phyloP scores from a whole-genome alignment of 305 asterid species.

The Rubia peregrina region DNA sequence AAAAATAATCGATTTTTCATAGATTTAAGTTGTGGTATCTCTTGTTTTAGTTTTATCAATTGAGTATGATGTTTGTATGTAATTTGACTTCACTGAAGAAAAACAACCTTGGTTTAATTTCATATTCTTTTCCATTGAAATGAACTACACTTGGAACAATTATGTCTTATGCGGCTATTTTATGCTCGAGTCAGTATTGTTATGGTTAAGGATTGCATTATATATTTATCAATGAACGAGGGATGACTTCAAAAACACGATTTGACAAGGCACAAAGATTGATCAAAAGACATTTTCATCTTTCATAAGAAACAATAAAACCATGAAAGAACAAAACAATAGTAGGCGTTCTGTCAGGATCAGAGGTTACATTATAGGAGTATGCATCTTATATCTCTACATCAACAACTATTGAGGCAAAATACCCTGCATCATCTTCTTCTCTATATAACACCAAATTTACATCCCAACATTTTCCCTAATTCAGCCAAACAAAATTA shows the following conservation, averaged over 20 bases:
- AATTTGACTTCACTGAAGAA: no score
- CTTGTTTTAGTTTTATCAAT: no score
- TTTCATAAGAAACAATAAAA: not conserved
- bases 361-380: constrained; percentile 6
- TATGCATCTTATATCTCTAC: not conserved
- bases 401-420: constrained; percentile 6
- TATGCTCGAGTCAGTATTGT: no score
- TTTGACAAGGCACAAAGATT: not conserved
- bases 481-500: not conserved
- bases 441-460: not conserved
- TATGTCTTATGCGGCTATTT: no score
- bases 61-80: no score
- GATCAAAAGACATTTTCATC: not conserved
- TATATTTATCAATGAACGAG: no score
- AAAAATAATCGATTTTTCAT: no score
- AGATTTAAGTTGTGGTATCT: no score
- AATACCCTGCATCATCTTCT: not conserved
- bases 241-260: not conserved
- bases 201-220: no score
- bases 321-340: constrained; percentile 6
- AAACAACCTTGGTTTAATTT: no score
- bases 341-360: constrained; percentile 12
- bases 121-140: no score
- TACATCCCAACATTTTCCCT: not conserved
- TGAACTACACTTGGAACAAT: no score